phyloP scores from a whole-genome alignment of 441 rosid genomes.

The Jatropha podagrica region DNA sequence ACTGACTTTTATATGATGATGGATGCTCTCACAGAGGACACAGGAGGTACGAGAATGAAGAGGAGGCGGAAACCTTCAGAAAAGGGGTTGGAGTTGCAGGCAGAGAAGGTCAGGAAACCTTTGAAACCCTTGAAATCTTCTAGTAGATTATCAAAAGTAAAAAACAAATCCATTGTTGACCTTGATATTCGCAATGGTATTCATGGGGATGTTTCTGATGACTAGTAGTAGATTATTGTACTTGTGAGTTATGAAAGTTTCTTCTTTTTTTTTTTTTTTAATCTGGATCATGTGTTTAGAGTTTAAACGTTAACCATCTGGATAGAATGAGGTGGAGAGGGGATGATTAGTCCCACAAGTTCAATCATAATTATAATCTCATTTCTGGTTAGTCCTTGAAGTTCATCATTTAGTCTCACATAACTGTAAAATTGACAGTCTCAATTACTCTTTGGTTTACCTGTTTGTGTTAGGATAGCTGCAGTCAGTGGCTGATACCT shows the following conservation, averaged over 20 bases:
- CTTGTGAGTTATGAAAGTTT: background rate
- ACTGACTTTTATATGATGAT: conserved; percentile 21
- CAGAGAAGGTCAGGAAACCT: conserved; percentile 87
- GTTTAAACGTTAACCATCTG: too few species aligned
- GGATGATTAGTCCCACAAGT: too few species aligned
- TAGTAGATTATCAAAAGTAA: conserved; percentile 56
- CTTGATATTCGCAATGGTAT: conserved; percentile 49
- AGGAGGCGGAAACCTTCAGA: conserved; percentile 92
- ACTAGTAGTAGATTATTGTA: conserved; percentile 20
- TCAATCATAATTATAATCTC: too few species aligned
- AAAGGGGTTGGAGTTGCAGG: conserved; percentile 92
- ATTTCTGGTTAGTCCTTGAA: too few species aligned
- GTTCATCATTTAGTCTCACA: too few species aligned
- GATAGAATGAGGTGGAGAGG: too few species aligned
- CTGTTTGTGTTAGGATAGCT: too few species aligned
- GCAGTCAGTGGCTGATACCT: too few species aligned
- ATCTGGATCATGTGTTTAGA: too few species aligned
- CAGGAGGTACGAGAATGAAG: conserved; percentile 66
- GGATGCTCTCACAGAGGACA: conserved; percentile 54
- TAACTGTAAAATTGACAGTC: too few species aligned
- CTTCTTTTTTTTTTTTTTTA: too few species aligned
- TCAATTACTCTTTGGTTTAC: too few species aligned
- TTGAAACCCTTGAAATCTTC: conserved; percentile 51
- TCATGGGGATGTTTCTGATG: conserved; percentile 51
- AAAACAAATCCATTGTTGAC: conserved; percentile 54